Conservation (phyloP, 371 early-diverging fungal genomes). For the Mortierella sp. region DNA sequence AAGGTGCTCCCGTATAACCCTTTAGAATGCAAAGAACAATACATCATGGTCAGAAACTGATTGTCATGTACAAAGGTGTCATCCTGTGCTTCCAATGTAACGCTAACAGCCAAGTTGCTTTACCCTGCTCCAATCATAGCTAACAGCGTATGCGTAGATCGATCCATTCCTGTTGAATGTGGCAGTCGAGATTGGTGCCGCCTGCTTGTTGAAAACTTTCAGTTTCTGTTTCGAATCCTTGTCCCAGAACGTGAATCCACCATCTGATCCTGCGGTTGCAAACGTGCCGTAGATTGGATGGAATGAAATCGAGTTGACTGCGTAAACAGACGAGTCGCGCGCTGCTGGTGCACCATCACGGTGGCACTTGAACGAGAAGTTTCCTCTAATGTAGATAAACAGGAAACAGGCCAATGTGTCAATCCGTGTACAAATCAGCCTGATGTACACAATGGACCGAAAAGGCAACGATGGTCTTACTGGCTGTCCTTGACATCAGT, state of each 20-base stretch:
- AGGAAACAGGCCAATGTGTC: too few relatives aligned
- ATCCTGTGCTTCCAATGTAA: too few relatives aligned
- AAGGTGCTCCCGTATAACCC: constrained; percentile 40
- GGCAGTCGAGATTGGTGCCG: constrained; percentile 78
- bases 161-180: constrained; percentile 89
- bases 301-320: constrained; percentile 87
- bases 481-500: constrained; percentile 81
- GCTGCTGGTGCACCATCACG: constrained; percentile 69
- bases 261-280: constrained; percentile 94
- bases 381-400: constrained; percentile 59
- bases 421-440: not conserved
- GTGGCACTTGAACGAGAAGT: constrained; percentile 97
- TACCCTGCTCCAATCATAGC: constrained; percentile 98
- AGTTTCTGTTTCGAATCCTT: constrained; percentile 91
- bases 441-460: not conserved
- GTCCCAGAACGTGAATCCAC: constrained; percentile 94
- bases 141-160: constrained; percentile 93
- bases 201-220: constrained; percentile 71
- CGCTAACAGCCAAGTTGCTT: constrained; percentile 17
- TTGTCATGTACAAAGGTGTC: not conserved
- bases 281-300: constrained; percentile 92
- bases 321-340: constrained; percentile 74
- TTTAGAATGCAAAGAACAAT: constrained; percentile 1
- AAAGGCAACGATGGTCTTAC: constrained; percentile 57
- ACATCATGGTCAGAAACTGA: not conserved